Base-by-base conservation (phyloP, 2,329 filamentous ascomycete genomes). In the Aspergillus novoparasiticus region DNA sequence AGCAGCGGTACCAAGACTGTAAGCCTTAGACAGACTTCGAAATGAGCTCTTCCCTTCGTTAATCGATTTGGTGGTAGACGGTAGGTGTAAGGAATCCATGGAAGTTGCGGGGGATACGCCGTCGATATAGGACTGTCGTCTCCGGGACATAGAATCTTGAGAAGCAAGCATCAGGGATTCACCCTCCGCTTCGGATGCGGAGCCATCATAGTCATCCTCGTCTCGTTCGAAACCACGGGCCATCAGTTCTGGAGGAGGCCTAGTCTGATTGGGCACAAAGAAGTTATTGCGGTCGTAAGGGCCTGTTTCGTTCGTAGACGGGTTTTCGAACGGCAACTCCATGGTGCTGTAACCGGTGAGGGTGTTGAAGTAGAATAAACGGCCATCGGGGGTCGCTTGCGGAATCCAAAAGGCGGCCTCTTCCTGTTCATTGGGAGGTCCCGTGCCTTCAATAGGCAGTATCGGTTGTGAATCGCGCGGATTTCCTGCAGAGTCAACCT, bases 361-460 rank as follows among this genome's bases (percentile, higher is more conserved):
- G 66, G 94, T 98, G 78, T 99, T 99, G 85, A 96, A 98, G 81
- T 98, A 99, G 79, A 96, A 99, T 28, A 99, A 81, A 61, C 94
- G 87, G 59, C 95, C 95, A 76, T 98, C 94, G 1, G 92, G 88
- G 0, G 95, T 99, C 16, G 94, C 95, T 81, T 99, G 95, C 21
- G 95, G 95, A 69, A 99, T 97, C 95, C 95, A 99, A 76, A 96
- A 99, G 68, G 96, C 94, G 53, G 94, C 93, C 76, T 94, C 89
- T 70, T 95, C 94, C 73, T 92, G 91, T 72, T 90, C 89, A 66
- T 79, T 83, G 66, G 69, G 67, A 30, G 78, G 79, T 53, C 85
- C 85, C 23, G 84, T 83, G 57, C 89, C 88, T 73, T 96, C 92
- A 57, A 93, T 85, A 6, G 90, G 89, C 57, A 92, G 78, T 64